phyloP scores from a whole-genome alignment of 768 basidiomycete genomes.

The Boletus insuetus region DNA sequence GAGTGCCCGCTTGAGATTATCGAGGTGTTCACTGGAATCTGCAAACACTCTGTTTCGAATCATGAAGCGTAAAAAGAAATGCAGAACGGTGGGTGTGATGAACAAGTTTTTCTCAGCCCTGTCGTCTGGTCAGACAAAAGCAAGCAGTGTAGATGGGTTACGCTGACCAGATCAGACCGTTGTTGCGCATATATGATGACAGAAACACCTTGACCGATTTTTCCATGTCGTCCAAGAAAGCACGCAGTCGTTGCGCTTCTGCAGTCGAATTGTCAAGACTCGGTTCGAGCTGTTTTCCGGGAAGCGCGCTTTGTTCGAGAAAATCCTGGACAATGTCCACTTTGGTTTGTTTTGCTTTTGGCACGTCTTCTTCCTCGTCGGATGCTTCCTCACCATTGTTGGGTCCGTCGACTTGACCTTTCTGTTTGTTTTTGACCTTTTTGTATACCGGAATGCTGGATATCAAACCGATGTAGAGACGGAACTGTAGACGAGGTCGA shows the following conservation, averaged over 20 bases:
- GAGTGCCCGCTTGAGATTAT: constrained; percentile 44
- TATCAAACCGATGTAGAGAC: constrained; percentile 30
- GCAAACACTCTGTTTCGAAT: constrained; percentile 42
- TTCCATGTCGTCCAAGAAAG: constrained; percentile 64
- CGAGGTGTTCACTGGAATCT: constrained; percentile 19
- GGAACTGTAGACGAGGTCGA: constrained; percentile 23
- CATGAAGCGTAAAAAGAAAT: constrained; percentile 46
- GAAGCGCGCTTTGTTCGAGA: constrained; percentile 27
- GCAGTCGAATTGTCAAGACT: constrained; percentile 6
- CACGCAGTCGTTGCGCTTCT: constrained; percentile 31
- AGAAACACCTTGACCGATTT: constrained; percentile 61
- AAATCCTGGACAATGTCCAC: constrained; percentile 27
- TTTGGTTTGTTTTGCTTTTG: constrained; percentile 20
- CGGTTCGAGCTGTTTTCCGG: constrained; percentile 30
- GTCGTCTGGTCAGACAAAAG: constrained; percentile 10
- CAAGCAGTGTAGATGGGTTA: background rate
- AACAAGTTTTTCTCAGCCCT: constrained; percentile 44
- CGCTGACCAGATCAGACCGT: constrained; percentile 62
- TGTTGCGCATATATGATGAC: constrained; percentile 61
- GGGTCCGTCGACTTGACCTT: constrained; percentile 26
- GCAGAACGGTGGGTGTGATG: constrained; percentile 41
- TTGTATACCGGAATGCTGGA: constrained; percentile 31
- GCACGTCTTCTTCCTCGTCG: constrained; percentile 26
- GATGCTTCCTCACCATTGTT: constrained; percentile 32
- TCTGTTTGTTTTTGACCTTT: constrained; percentile 22